These are phyloP conservation scores for Sclerotinia spermophila DNA, from an alignment of 2,329 filamentous ascomycete species.

Conservation along the genomic window DNA sequence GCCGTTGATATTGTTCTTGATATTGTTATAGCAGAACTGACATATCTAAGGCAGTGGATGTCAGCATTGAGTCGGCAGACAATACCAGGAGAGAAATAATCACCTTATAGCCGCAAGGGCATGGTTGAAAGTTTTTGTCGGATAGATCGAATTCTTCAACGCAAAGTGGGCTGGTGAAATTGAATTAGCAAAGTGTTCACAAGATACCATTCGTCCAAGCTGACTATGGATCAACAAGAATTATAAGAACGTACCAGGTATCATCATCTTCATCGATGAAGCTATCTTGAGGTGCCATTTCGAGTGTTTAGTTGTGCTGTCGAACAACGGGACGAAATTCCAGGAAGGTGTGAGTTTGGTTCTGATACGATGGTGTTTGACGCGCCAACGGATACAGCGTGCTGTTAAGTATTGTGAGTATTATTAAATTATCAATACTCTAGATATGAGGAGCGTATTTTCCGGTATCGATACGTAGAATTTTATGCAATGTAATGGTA, in stretches of 20 bases:
- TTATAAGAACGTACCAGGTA: conserved; percentile 52
- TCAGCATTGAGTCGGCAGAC: conserved; percentile 17
- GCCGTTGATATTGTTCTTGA: conserved; percentile 96
- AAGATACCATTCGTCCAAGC: background rate
- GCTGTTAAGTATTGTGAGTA: background rate
- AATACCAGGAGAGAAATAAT: conserved; percentile 27
- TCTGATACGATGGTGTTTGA: conserved; percentile 6
- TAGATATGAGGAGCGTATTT: background rate
- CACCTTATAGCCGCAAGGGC: conserved; percentile 97
- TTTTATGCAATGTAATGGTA: conserved; percentile 11
- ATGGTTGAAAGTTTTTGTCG: conserved; percentile 94
- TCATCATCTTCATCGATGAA: conserved; percentile 72
- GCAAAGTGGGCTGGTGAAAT: conserved; percentile 73
- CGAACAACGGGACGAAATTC: background rate
- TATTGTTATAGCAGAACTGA: conserved; percentile 99
- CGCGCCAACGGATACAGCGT: conserved; percentile 13
- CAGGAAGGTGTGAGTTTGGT: conserved; percentile 3
- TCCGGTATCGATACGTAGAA: conserved; percentile 10
- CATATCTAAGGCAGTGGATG: conserved; percentile 64
- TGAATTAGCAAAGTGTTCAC: conserved; percentile 30
- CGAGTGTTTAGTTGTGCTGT: conserved; percentile 26
- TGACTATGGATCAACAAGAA: background rate
- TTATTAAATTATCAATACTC: conserved; percentile 15
- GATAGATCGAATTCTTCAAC: conserved; percentile 99
- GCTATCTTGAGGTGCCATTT: conserved; percentile 64